Percentiles rank a stretch among this genome's conserved stretches.
Conservation (phyloP, 306 rosid genomes). For the Trifolium subterraneum region DNA sequence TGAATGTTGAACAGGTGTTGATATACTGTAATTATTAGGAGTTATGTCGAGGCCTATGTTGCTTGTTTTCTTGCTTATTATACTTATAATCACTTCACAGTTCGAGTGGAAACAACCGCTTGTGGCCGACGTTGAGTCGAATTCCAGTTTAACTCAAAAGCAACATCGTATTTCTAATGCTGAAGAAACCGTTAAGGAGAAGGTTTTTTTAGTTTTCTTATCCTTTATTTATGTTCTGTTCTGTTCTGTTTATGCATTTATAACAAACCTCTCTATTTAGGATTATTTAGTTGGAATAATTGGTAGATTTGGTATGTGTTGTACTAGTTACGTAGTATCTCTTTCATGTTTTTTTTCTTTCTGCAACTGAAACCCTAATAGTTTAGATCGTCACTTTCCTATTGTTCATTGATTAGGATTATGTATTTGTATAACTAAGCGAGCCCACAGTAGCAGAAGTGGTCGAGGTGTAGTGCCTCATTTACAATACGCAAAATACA, state of each 20-base stretch:
- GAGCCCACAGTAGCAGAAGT: constrained; percentile 74
- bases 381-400: neutral
- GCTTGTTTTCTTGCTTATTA: constrained; percentile 75
- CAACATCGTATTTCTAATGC: constrained; percentile 64
- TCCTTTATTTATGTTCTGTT: neutral
- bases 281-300: neutral
- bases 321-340: neutral
- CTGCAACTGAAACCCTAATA: neutral
- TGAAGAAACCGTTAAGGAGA: constrained; percentile 79
- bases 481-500: constrained; percentile 75
- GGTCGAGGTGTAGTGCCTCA: constrained; percentile 74
- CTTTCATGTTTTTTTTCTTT: neutral
- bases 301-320: neutral
- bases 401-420: constrained; percentile 34
- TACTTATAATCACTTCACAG: constrained; percentile 89
- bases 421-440: constrained; percentile 61
- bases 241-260: neutral
- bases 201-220: constrained; percentile 54
- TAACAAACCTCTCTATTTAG: neutral
- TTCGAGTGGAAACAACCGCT: constrained; percentile 90
- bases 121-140: constrained; percentile 65
- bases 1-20: constrained; percentile 52
- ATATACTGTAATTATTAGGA: constrained; percentile 38
- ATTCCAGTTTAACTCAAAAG: constrained; percentile 59
- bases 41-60: constrained; percentile 84